Evolutionary conservation across 2,329 filamentous ascomycete species (phyloP).

Genomic region (Colletotrichum lentis): DNA sequence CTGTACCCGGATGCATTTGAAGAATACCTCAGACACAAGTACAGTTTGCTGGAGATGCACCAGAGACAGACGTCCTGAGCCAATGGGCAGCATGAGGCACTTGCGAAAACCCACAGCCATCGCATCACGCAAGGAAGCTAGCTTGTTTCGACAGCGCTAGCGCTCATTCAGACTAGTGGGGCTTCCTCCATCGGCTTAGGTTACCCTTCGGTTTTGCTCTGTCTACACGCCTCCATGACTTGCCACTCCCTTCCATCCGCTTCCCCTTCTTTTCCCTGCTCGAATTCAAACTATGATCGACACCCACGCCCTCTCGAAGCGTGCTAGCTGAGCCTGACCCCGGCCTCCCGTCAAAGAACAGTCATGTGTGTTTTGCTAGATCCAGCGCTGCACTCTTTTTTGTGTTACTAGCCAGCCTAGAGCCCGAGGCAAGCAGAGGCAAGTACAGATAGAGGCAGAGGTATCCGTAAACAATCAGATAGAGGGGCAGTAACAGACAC

Average conservation of each 20-base stretch:
- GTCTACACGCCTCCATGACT: not conserved
- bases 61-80: not conserved
- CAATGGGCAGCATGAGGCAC: not conserved
- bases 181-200: not conserved
- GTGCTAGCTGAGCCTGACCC: slow-evolving; percentile 29
- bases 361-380: slow-evolving; percentile 27
- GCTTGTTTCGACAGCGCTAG: slow-evolving; percentile 16
- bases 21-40: slow-evolving; percentile 33
- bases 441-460: too few relatives aligned
- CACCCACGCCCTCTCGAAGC: slow-evolving; percentile 27
- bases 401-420: not conserved
- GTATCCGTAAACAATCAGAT: too few relatives aligned
- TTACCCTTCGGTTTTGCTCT: not conserved
- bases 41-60: slow-evolving; percentile 25
- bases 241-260: not conserved
- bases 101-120: too few relatives aligned
- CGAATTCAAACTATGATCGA: slow-evolving; percentile 35
- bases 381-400: slow-evolving; percentile 17
- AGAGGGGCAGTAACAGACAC: not conserved
- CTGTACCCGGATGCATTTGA: not conserved
- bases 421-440: not conserved
- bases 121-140: slow-evolving; percentile 20
- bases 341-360: slow-evolving; percentile 23
- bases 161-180: not conserved
- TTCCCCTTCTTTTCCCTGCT: slow-evolving; percentile 23